These are phyloP conservation scores for Prunus yedoensis DNA, from an alignment of 331 rosid species.

Conservation along the genomic window DNA sequence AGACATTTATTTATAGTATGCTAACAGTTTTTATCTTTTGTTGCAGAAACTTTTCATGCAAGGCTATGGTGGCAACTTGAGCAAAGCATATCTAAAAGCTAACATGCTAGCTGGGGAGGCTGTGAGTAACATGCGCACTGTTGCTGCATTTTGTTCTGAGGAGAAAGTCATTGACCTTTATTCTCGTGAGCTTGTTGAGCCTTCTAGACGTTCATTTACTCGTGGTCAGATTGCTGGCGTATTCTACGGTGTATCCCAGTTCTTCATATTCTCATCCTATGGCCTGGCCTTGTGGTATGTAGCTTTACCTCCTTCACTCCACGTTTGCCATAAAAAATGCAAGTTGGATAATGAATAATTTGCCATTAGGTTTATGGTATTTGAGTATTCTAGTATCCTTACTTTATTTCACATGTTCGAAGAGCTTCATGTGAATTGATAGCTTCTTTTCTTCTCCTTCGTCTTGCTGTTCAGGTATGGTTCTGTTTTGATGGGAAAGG, in stretches of 20 bases:
- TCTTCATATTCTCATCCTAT: conserved; percentile 95
- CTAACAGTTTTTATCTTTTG: conserved; percentile 2
- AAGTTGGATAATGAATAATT: neutral
- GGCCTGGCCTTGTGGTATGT: conserved; percentile 95
- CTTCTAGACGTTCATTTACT: conserved; percentile 69
- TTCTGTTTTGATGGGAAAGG: conserved; percentile 84
- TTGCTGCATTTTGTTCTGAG: conserved; percentile 94
- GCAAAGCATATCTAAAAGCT: conserved; percentile 92
- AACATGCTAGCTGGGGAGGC: conserved; percentile 98
- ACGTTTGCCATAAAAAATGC: neutral
- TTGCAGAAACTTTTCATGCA: conserved; percentile 88
- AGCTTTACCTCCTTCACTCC: neutral
- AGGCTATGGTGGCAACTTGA: conserved; percentile 99
- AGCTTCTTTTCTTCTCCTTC: too few species aligned
- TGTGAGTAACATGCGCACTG: conserved; percentile 90
- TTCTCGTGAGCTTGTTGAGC: conserved; percentile 71
- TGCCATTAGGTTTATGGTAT: neutral
- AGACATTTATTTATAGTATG: conserved; percentile 5
- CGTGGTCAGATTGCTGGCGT: conserved; percentile 95
- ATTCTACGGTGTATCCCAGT: conserved; percentile 81
- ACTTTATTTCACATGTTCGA: too few species aligned
- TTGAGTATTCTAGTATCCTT: too few species aligned
- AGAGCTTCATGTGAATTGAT: too few species aligned
- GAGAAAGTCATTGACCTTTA: conserved; percentile 76
- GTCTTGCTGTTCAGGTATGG: conserved; percentile 69